These are phyloP conservation scores for Rhodotorula sp. DNA, from an alignment of 1,284 basidiomycete genomes.

Conservation along the genomic window DNA sequence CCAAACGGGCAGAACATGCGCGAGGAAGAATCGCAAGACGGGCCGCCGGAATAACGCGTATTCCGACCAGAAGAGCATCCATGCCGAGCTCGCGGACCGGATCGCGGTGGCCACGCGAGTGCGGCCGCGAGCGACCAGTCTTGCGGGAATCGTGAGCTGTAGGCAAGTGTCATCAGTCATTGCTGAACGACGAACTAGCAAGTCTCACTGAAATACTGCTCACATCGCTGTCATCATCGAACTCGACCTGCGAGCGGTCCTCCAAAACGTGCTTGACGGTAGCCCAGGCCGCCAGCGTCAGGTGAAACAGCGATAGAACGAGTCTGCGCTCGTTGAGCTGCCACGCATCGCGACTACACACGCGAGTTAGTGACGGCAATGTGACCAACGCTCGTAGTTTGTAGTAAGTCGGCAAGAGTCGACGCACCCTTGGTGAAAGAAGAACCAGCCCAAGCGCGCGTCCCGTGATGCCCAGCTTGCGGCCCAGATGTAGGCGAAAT, in stretches of 20 bases:
- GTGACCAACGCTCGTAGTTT: too few species aligned
- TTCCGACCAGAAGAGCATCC: conserved; percentile 31
- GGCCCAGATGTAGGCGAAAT: conserved; percentile 32
- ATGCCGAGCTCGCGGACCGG: conserved; percentile 11
- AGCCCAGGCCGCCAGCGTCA: conserved; percentile 18
- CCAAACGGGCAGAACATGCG: conserved; percentile 33
- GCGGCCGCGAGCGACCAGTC: conserved; percentile 23
- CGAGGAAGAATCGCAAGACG: conserved; percentile 37
- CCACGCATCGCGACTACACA: conserved; percentile 33
- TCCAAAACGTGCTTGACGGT: conserved; percentile 27
- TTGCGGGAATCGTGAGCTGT: conserved; percentile 38
- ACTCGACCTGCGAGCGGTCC: conserved; percentile 28
- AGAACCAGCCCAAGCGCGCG: conserved; percentile 20
- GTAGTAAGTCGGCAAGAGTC: too few species aligned
- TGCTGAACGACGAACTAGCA: not conserved
- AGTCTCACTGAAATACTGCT: not conserved
- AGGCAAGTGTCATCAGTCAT: not conserved
- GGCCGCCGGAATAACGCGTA: conserved; percentile 39
- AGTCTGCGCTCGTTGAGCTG: conserved; percentile 41
- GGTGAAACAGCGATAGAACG: conserved; percentile 29
- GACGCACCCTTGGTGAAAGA: conserved; percentile 36
- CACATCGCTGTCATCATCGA: conserved; percentile 29
- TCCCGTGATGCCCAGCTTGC: conserved; percentile 25
- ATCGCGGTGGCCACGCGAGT: conserved; percentile 4
- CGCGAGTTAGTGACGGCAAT: not conserved